Evolutionary conservation across 768 basidiomycete species (phyloP).

Genomic region (Lepiota subincarnata): DNA sequence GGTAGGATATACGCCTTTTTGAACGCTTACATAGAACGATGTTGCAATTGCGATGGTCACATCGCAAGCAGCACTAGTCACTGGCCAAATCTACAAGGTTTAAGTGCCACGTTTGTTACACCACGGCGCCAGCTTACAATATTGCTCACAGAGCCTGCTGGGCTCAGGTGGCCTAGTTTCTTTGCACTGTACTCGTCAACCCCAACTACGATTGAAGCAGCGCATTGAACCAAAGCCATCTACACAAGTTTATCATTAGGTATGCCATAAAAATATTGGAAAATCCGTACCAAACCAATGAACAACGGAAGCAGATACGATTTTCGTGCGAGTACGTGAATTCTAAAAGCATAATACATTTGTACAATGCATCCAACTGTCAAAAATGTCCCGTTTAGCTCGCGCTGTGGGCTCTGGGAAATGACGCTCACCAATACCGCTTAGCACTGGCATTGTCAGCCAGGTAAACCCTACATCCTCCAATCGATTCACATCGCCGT

Average conservation of each 20-base stretch:
- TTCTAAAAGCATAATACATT: constrained; percentile 4
- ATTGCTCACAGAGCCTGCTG: neutral
- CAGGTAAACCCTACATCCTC: constrained; percentile 19
- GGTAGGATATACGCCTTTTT: neutral
- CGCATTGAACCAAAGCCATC: constrained; percentile 10
- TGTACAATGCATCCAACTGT: constrained; percentile 4
- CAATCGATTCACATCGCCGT: constrained; percentile 20
- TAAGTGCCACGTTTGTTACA: neutral
- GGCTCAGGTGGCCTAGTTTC: neutral
- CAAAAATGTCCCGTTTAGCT: neutral
- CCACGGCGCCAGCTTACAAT: neutral
- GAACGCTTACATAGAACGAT: constrained; percentile 25
- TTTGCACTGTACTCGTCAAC: neutral
- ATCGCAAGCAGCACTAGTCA: constrained; percentile 28
- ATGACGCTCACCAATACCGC: constrained; percentile 19
- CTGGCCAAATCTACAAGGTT: constrained; percentile 27
- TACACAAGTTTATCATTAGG: neutral
- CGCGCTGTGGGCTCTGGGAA: too few relatives aligned
- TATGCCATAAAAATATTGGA: neutral
- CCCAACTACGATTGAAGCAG: neutral
- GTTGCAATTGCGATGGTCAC: constrained; percentile 26
- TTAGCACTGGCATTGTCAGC: constrained; percentile 25
- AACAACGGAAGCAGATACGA: neutral
- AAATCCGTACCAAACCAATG: neutral
- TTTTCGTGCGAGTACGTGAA: neutral